Percentiles rank a stretch among this genome's conserved stretches.
phyloP scores from a whole-genome alignment of 371 early-diverging fungal species.

The Lichtheimia corymbifera region DNA sequence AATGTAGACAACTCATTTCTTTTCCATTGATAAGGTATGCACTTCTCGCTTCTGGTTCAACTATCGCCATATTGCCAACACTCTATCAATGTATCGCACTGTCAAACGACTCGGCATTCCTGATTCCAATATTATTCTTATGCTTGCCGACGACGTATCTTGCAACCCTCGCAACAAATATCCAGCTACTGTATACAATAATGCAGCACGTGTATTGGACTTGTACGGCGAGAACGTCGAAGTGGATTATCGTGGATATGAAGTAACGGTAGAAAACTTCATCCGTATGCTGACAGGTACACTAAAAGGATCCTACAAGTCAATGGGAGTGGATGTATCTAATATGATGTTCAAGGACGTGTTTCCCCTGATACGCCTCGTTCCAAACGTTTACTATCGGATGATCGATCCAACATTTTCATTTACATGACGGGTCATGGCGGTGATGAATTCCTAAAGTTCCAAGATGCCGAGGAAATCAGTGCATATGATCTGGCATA shows the following conservation, averaged over 20 bases:
- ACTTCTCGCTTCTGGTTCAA: conserved; percentile 98
- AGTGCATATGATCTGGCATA: conserved; percentile 92
- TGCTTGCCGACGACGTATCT: conserved; percentile 97
- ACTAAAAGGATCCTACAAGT: not conserved
- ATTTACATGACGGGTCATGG: conserved; percentile 99
- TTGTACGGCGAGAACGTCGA: conserved; percentile 94
- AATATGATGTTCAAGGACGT: conserved; percentile 48
- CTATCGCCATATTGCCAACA: conserved; percentile 94
- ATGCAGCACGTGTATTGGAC: conserved; percentile 78
- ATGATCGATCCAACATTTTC: conserved; percentile 92
- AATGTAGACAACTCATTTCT: not conserved
- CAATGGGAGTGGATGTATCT: not conserved
- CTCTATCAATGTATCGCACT: conserved; percentile 93
- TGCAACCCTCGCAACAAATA: conserved; percentile 94
- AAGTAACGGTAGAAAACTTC: conserved; percentile 97
- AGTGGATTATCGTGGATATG: conserved; percentile 97
- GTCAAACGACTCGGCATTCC: conserved; percentile 98
- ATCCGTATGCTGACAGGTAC: conserved; percentile 90
- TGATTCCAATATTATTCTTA: conserved; percentile 95
- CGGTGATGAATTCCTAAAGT: conserved; percentile 96
- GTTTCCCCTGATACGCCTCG: conserved; percentile 79
- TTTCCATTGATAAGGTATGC: conserved; percentile 66
- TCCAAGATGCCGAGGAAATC: conserved; percentile 96
- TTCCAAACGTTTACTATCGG: conserved; percentile 90
- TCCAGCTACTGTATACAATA: conserved; percentile 93